Percentiles rank a stretch among this genome's conserved stretches.
Evolutionary conservation across 495 filamentous ascomycete species (phyloP).

Genomic region (Melanomma pulvis-pyrius): DNA sequence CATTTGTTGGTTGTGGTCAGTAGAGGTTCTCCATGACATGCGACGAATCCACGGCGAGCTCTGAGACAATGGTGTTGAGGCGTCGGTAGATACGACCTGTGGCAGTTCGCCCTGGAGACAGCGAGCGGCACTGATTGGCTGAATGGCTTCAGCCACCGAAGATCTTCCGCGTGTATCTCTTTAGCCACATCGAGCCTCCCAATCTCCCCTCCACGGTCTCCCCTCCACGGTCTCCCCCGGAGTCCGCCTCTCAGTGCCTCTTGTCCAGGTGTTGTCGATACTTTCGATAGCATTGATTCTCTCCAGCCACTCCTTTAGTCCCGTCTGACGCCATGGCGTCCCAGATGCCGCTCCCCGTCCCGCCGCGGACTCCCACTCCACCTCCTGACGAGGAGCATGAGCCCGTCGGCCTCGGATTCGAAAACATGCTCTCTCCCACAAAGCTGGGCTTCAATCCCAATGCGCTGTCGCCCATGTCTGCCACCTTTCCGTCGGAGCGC

Average conservation of each 20-base stretch:
- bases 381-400: constrained; percentile 58
- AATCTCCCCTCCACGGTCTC: neutral
- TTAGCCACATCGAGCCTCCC: neutral
- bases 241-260: neutral
- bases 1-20: neutral
- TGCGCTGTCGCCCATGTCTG: constrained; percentile 65
- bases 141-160: neutral
- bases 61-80: neutral
- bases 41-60: neutral
- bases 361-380: constrained; percentile 71
- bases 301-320: constrained; percentile 19
- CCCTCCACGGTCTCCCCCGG: neutral
- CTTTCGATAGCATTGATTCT: constrained; percentile 12
- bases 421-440: constrained; percentile 42
- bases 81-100: neutral
- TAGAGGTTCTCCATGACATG: neutral
- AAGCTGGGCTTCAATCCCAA: constrained; percentile 58
- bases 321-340: constrained; percentile 54
- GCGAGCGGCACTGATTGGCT: neutral
- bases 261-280: neutral
- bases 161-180: neutral
- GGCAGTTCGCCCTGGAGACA: neutral
- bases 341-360: constrained; percentile 62
- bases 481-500: constrained; percentile 53
- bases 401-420: constrained; percentile 44